Conservation (phyloP, 176 grass and related monocot genomes). For the Tuctoria greenei region DNA sequence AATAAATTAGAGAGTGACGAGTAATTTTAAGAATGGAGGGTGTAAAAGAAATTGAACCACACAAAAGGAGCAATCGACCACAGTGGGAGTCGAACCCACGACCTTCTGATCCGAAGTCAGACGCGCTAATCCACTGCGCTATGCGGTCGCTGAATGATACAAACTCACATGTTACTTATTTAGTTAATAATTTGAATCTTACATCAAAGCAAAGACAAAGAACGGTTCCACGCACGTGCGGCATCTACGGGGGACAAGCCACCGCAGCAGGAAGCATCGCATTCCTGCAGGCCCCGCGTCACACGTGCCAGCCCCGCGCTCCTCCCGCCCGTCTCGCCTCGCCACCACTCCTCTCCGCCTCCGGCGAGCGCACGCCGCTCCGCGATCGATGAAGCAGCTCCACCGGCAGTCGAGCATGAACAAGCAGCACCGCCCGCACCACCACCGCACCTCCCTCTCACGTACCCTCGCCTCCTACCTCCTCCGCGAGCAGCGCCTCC, state of each 20-base stretch:
- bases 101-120: constrained; percentile 99
- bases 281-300: not conserved
- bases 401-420: constrained; percentile 59
- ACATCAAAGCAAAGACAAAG: not conserved
- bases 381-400: constrained; percentile 79
- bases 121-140: constrained; percentile 99
- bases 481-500: constrained; percentile 88
- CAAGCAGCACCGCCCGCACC: constrained; percentile 55
- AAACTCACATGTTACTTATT: too few relatives aligned
- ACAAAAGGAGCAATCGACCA: constrained; percentile 27
- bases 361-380: constrained; percentile 35
- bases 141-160: constrained; percentile 52
- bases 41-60: too few relatives aligned
- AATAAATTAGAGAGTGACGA: too few relatives aligned
- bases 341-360: constrained; percentile 21
- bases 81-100: constrained; percentile 99
- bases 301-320: constrained; percentile 16
- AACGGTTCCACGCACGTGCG: constrained; percentile 51
- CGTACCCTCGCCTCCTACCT: constrained; percentile 56
- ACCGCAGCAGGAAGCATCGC: constrained; percentile 33
- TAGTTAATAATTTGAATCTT: not conserved
- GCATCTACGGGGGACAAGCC: constrained; percentile 30
- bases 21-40: too few relatives aligned
- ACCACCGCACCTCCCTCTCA: constrained; percentile 44
- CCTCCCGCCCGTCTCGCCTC: not conserved